A percentile compares a stretch with the other conserved stretches of the same genome.
Conservation (phyloP, 2,329 filamentous ascomycete species). For the Torrubiellomyces zombiae region DNA sequence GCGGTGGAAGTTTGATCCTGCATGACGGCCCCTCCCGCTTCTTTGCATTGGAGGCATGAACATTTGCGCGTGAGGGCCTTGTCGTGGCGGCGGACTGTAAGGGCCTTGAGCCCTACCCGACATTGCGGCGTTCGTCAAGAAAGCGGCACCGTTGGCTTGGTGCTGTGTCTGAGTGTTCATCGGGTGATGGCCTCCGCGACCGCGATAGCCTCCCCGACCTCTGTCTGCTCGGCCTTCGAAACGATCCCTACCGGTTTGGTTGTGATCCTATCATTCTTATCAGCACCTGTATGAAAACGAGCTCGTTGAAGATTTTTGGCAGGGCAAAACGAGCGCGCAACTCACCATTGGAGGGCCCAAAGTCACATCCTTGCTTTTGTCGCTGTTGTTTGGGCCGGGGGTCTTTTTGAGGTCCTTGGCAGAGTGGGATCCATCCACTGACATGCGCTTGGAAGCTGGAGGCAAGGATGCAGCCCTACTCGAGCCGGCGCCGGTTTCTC, state of each 20-base stretch:
- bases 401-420: constrained; percentile 30
- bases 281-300: too few species aligned
- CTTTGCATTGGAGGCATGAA: constrained; percentile 17
- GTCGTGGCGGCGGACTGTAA: constrained; percentile 28
- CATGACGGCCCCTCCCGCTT: constrained; percentile 18
- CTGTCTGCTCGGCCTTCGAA: constrained; percentile 22
- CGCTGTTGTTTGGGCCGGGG: constrained; percentile 14
- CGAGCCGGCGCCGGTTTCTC: constrained; percentile 17
- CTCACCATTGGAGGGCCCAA: constrained; percentile 21
- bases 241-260: constrained; percentile 14
- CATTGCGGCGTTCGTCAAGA: constrained; percentile 18
- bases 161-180: constrained; percentile 18
- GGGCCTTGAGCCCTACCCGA: constrained; percentile 18
- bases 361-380: constrained; percentile 24
- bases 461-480: constrained; percentile 19
- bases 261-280: constrained; percentile 14
- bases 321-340: constrained; percentile 5
- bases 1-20: constrained; percentile 18
- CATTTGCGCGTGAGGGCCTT: constrained; percentile 19
- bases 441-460: constrained; percentile 25
- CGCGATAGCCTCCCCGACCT: constrained; percentile 27
- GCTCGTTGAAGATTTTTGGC: constrained; percentile 1
- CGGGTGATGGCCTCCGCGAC: constrained; percentile 26
- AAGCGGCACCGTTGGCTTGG: constrained; percentile 14
- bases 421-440: constrained; percentile 20